Conservation (phyloP, 306 rosid genomes). For the Glycine tomentella region DNA sequence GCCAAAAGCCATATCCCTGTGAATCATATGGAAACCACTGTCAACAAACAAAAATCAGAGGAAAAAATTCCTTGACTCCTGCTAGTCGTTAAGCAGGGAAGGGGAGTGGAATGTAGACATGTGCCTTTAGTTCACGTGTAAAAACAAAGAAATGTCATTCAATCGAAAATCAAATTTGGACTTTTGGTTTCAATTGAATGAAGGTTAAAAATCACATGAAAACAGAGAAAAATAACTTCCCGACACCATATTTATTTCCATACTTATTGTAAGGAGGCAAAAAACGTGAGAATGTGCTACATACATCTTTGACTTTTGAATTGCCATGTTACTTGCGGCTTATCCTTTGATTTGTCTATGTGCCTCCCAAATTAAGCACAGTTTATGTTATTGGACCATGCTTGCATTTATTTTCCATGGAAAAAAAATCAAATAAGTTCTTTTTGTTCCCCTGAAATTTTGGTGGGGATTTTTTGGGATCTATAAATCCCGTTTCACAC, state of each 20-base stretch:
- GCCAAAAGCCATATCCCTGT: not conserved
- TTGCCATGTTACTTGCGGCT: not conserved
- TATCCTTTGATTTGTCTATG: constrained; percentile 26
- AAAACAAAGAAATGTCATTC: not conserved
- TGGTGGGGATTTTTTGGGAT: constrained; percentile 14
- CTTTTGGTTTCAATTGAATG: constrained; percentile 19
- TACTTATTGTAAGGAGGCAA: not conserved
- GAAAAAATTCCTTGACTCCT: not conserved
- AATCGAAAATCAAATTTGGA: constrained; percentile 38
- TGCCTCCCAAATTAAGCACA: constrained; percentile 49
- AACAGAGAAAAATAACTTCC: not conserved
- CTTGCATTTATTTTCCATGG: constrained; percentile 34
- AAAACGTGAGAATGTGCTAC: not conserved
- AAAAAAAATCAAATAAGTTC: not conserved
- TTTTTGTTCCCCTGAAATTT: constrained; percentile 38
- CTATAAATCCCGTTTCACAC: constrained; percentile 16
- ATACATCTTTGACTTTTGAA: constrained; percentile 36
- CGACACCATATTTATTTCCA: not conserved
- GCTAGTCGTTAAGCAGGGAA: constrained; percentile 14
- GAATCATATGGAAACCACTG: not conserved
- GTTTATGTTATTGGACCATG: constrained; percentile 28
- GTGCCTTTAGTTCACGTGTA: not conserved
- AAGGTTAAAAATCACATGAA: not conserved
- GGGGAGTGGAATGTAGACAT: constrained; percentile 2
- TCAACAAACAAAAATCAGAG: not conserved